Percentiles rank a stretch among this genome's conserved stretches.
Evolutionary conservation across 2,329 filamentous ascomycete species (phyloP).

Genomic region (Neofusicoccum laricinum): DNA sequence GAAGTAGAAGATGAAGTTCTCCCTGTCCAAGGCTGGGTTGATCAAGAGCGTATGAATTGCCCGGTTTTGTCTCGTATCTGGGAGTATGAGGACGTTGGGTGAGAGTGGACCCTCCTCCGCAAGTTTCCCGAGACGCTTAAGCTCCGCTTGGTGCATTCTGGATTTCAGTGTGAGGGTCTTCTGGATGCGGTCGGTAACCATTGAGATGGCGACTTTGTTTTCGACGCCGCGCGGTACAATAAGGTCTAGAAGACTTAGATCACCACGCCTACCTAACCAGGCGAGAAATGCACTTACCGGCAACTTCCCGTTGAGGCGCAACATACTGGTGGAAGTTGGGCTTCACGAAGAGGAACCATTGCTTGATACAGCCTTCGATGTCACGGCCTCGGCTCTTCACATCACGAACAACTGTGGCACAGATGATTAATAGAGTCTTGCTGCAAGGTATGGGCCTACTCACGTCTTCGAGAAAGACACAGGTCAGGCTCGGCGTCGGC

Average conservation of each 20-base stretch:
- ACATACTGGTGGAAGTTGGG: constrained; percentile 95
- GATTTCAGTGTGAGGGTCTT: constrained; percentile 86
- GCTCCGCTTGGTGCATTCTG: constrained; percentile 72
- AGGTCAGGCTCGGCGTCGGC: constrained; percentile 95
- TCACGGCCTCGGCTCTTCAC: constrained; percentile 85
- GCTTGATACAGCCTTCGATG: constrained; percentile 93
- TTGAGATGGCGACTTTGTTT: constrained; percentile 89
- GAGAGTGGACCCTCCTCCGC: constrained; percentile 71
- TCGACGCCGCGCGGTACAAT: constrained; percentile 94
- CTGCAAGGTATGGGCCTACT: background rate
- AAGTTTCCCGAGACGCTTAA: constrained; percentile 71
- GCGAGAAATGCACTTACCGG: constrained; percentile 51
- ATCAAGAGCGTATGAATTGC: constrained; percentile 92
- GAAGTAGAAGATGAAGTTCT: constrained; percentile 98
- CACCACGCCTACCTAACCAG: background rate
- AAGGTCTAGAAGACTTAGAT: constrained; percentile 57
- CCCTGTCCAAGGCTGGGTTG: constrained; percentile 71
- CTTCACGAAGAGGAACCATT: constrained; percentile 96
- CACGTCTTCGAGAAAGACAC: constrained; percentile 84
- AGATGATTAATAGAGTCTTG: constrained; percentile 11
- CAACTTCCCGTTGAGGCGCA: constrained; percentile 83
- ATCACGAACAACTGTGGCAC: constrained; percentile 69
- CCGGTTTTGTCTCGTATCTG: constrained; percentile 73
- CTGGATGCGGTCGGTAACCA: constrained; percentile 92
- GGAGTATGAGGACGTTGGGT: constrained; percentile 68